phyloP scores from a whole-genome alignment of 2,329 filamentous ascomycete species.

The Exophiala aquamarina region DNA sequence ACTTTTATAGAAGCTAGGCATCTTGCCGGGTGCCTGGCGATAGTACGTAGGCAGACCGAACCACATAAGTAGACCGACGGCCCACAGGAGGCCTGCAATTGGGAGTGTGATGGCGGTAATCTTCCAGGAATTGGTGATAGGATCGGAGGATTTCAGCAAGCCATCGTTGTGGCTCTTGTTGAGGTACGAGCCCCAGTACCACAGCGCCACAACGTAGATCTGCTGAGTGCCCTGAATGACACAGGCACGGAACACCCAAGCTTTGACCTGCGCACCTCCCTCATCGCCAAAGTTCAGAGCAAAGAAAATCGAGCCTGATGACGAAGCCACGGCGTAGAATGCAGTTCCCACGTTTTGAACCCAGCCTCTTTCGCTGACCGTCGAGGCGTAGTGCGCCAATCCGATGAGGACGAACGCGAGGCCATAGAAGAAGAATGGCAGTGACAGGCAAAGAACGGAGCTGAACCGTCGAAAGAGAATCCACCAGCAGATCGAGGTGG shows the following conservation, averaged over 20 bases:
- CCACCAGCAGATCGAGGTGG: conserved; percentile 63
- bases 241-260: conserved; percentile 68
- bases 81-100: conserved; percentile 58
- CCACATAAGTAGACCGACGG: conserved; percentile 55
- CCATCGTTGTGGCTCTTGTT: conserved; percentile 46
- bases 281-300: conserved; percentile 67
- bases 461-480: conserved; percentile 58
- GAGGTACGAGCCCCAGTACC: conserved; percentile 65
- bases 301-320: conserved; percentile 65
- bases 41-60: conserved; percentile 67
- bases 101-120: conserved; percentile 58
- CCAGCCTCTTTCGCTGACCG: conserved; percentile 43
- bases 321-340: conserved; percentile 62
- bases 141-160: conserved; percentile 32
- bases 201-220: conserved; percentile 63
- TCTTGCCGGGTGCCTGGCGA: conserved; percentile 61
- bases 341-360: conserved; percentile 62
- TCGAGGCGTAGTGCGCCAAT: conserved; percentile 56
- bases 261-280: conserved; percentile 61
- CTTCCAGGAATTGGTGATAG: conserved; percentile 44
- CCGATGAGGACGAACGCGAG: conserved; percentile 64
- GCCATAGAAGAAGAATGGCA: conserved; percentile 64
- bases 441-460: conserved; percentile 57
- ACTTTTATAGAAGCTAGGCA: conserved; percentile 65
- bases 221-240: conserved; percentile 68